Conservation (phyloP, 2,329 filamentous ascomycete genomes). For the Fusarium floridanum region DNA sequence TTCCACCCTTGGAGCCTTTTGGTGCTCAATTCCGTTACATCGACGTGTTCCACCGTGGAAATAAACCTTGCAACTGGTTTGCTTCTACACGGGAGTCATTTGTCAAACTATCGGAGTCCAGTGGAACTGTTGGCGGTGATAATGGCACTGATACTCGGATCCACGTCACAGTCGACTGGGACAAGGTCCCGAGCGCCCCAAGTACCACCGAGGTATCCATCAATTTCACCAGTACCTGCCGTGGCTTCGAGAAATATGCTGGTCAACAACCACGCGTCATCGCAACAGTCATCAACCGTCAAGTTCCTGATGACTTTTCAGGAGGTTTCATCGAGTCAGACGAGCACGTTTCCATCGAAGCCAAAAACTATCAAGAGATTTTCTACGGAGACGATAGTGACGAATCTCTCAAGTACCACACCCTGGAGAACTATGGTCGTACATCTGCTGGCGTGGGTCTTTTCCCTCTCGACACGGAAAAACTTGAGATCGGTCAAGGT, state of each 20-base stretch:
- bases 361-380: conserved; percentile 63
- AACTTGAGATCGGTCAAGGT: conserved; percentile 61
- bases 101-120: conserved; percentile 46
- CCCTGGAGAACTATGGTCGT: conserved; percentile 67
- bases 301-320: conserved; percentile 64
- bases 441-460: conserved; percentile 70
- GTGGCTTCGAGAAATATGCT: conserved; percentile 56
- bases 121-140: conserved; percentile 48
- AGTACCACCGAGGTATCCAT: conserved; percentile 63
- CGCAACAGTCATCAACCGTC: conserved; percentile 66
- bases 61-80: conserved; percentile 48
- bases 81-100: conserved; percentile 51
- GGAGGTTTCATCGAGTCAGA: conserved; percentile 74
- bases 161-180: conserved; percentile 51
- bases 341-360: conserved; percentile 67
- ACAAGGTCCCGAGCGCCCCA: conserved; percentile 54
- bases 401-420: conserved; percentile 58
- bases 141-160: conserved; percentile 49
- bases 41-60: conserved; percentile 53
- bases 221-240: conserved; percentile 64
- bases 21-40: conserved; percentile 50
- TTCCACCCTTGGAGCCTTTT: conserved; percentile 50
- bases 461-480: conserved; percentile 63
- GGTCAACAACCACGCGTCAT: conserved; percentile 60
- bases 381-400: conserved; percentile 45